These are phyloP conservation scores for Emmonsiellopsis sp. DNA, from an alignment of 2,329 filamentous ascomycete species.

Conservation along the genomic window DNA sequence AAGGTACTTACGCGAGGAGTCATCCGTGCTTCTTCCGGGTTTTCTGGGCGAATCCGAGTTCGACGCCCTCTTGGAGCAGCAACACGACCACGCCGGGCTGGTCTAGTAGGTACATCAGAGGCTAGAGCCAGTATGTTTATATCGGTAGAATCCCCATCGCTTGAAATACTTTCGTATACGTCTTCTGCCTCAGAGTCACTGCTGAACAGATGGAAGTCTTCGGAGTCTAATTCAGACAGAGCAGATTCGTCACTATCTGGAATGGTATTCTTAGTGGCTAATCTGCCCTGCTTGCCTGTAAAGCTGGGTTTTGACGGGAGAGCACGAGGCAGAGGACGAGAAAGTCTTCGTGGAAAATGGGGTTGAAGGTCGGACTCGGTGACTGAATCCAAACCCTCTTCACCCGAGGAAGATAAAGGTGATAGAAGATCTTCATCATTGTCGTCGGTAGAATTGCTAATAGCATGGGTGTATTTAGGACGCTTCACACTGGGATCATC, in stretches of 20 bases:
- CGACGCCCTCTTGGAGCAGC: background rate
- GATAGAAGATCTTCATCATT: background rate
- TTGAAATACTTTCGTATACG: background rate
- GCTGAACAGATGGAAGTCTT: background rate
- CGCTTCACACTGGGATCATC: conserved; percentile 27
- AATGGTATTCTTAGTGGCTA: background rate
- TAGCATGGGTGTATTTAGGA: conserved; percentile 19
- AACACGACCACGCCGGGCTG: background rate
- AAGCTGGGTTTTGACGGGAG: background rate
- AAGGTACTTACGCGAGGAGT: conserved; percentile 2
- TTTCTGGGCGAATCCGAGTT: background rate
- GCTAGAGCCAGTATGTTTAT: background rate
- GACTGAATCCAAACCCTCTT: background rate
- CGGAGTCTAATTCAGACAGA: conserved; percentile 5
- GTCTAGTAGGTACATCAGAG: background rate
- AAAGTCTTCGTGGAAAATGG: background rate
- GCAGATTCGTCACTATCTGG: conserved; percentile 1
- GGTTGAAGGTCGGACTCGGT: background rate
- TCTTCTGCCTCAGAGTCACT: background rate
- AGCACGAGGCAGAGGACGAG: background rate
- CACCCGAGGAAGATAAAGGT: background rate
- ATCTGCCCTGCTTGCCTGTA: background rate
- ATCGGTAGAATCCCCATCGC: background rate
- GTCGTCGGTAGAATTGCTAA: conserved; percentile 17
- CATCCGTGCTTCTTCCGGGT: background rate